Evolutionary conservation across 2,329 filamentous ascomycete genomes (phyloP), one percentile per base, ranked within the genome.

Genomic region (Ceratocystis albifundus): DNA sequence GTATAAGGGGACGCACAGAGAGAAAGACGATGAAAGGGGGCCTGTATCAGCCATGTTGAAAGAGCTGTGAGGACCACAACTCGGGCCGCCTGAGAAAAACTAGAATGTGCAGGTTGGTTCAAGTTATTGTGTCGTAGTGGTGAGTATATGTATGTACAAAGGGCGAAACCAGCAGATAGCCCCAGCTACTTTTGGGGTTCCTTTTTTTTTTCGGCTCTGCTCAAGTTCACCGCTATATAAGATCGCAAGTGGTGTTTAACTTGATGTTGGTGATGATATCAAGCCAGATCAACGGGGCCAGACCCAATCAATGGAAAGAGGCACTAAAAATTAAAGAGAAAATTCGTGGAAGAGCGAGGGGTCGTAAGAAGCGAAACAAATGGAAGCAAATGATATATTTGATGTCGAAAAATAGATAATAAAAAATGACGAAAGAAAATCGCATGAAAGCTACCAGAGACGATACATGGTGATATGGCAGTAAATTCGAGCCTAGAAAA

Each of bases 291-390:
- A 69, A 71, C 74, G 71, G 71, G 72, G 71, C 77, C 36, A 12
- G 48, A 25, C 8, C 78, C 78, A 80, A 70, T 80, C 78, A 79
- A 80, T 80, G 79, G 53, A 78, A 77, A 71, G 69, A 69, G 70
- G 69, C 69, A 67, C 71, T 72, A 72, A 72, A 72, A 71, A 72
- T 72, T 72, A 73, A 69, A 69, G 69, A 71, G 70, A 20, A 50
- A 50, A 50, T 20, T 20, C 44, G 53, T 20, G 50, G 53, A 30
- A 50, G n/a, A 30, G 22, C 12, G 25, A 22, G 45, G 48, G 44
- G 17, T 30, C 36, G 55, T 50, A 45, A 55, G 59, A 48, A 41
- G 48, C 30, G 8, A 71, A 71, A 69, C 12, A 73, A 74, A 70
- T 17, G 17, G 22, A 1, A 2, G 63, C 10, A 36, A 20, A 28